Conservation (phyloP, 768 basidiomycete genomes). For the Leccinum longicurvipes region DNA sequence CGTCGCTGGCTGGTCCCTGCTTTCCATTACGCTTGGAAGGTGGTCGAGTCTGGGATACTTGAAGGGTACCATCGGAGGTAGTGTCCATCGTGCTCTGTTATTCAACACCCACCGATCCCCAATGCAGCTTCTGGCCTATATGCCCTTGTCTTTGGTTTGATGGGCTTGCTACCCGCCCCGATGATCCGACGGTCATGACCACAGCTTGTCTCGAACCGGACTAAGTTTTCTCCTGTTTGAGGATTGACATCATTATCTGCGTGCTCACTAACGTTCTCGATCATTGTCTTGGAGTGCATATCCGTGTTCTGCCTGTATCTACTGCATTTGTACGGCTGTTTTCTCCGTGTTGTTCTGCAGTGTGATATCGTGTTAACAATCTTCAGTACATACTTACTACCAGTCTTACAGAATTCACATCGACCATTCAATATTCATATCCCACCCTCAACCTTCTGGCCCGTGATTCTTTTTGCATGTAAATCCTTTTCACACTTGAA, state of each 20-base stretch:
- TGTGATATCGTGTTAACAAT: not conserved
- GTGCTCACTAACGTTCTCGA: not conserved
- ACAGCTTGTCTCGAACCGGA: conserved; percentile 29
- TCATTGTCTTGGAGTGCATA: conserved; percentile 8
- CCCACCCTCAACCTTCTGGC: no score
- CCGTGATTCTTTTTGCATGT: not conserved
- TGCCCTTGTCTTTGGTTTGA: conserved; percentile 65
- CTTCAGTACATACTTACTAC: not conserved
- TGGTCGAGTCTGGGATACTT: conserved; percentile 66
- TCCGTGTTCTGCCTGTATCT: conserved; percentile 13
- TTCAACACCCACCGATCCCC: conserved; percentile 1
- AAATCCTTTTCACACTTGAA: not conserved
- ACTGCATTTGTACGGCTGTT: conserved; percentile 10
- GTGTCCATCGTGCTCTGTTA: conserved; percentile 1
- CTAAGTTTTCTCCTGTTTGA: not conserved
- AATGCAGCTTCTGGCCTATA: conserved; percentile 64
- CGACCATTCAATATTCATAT: no score
- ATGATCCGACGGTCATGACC: conserved; percentile 43
- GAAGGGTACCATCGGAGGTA: conserved; percentile 62
- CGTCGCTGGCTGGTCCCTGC: conserved; percentile 63
- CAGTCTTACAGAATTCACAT: not conserved
- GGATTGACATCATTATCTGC: not conserved
- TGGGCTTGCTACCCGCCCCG: conserved; percentile 70
- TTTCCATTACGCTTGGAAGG: conserved; percentile 59
- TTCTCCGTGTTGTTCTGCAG: conserved; percentile 2